These are phyloP conservation scores for Rhizophagus prolifer DNA, from an alignment of 192 early-diverging fungal genomes.

Conservation along the genomic window DNA sequence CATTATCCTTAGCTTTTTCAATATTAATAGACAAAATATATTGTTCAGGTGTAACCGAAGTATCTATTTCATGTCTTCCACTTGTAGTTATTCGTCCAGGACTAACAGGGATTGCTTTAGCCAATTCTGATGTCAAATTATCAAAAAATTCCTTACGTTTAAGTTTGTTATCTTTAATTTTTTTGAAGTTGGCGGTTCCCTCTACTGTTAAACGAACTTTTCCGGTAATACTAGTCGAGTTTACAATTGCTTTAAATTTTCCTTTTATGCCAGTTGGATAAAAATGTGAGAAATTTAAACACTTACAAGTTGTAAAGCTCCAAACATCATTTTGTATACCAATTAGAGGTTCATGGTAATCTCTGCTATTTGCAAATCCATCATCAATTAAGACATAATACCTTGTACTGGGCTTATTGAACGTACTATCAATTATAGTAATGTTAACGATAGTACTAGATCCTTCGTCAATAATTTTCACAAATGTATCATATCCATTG, in stretches of 20 bases:
- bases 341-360: neutral
- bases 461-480: neutral
- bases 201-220: neutral
- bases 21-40: neutral
- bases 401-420: neutral
- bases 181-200: neutral
- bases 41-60: neutral
- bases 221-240: neutral
- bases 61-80: neutral
- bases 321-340: neutral
- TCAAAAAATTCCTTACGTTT: neutral
- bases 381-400: slow-evolving; percentile 20
- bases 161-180: neutral
- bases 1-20: neutral
- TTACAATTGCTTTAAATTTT: too few relatives aligned
- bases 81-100: neutral
- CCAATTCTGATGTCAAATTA: neutral
- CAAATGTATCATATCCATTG: too few relatives aligned
- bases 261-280: too few relatives aligned
- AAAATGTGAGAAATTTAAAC: too few relatives aligned
- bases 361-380: neutral
- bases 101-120: neutral
- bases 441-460: neutral
- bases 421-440: neutral
- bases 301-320: neutral